Evolutionary conservation across 352 stramenopile species (phyloP).

Genomic region (Phytophthora multivora): DNA sequence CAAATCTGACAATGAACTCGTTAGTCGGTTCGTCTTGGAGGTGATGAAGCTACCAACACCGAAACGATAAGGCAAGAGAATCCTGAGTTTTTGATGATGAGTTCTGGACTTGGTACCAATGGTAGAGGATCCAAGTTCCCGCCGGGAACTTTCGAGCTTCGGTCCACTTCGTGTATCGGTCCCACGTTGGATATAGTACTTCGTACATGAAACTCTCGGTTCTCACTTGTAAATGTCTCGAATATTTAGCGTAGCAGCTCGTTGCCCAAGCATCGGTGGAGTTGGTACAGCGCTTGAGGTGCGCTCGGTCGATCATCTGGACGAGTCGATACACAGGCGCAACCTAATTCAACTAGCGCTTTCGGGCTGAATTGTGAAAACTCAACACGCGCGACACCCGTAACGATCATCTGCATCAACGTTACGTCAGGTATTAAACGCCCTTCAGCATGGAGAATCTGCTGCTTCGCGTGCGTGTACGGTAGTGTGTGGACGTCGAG

Average conservation of each 20-base stretch:
- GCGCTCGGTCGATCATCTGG: conserved; percentile 16
- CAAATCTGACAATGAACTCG: no score
- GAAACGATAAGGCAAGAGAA: not conserved
- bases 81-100: no score
- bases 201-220: no score
- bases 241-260: no score
- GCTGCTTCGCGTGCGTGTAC: conserved; percentile 46
- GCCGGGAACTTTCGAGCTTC: no score
- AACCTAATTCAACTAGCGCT: not conserved
- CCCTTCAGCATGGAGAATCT: conserved; percentile 1
- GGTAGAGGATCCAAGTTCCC: no score
- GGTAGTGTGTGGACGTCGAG: conserved; percentile 49
- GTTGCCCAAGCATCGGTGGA: conserved; percentile 8
- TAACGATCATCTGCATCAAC: conserved; percentile 23
- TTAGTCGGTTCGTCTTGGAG: no score
- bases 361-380: conserved; percentile 19
- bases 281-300: conserved; percentile 24
- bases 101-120: no score
- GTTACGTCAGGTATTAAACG: conserved; percentile 11
- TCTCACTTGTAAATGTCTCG: no score
- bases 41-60: no score
- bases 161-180: no score
- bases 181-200: no score
- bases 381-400: conserved; percentile 13
- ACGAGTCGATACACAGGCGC: not conserved